Base-by-base conservation (phyloP, 345 rosid genomes). In the Eutrema heterophyllum region DNA sequence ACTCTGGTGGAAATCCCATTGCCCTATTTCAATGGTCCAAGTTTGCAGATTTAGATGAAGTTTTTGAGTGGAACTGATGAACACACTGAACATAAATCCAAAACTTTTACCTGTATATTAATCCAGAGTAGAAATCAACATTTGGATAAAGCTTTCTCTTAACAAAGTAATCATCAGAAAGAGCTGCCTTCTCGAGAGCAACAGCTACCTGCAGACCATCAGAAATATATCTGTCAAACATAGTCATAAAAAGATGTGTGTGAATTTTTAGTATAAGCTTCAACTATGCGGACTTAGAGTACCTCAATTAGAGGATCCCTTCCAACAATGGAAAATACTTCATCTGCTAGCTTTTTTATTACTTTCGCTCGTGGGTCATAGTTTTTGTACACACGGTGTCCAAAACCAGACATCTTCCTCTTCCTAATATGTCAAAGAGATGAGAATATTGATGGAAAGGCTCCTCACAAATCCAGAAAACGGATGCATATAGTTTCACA, bases 341-440 rank as follows among this genome's bases (percentile, higher is more conserved):
- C 97, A 78, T 92, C 99, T 12, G 99, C 96, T 38, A 95, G 82
- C 53, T 87, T 92, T 78, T 75, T 90, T 21, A 95, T 92, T 84
- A 92, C 96, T 81, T 89, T 95, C 51, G 99, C 99, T 69, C 98
- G 83, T 7, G 99, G 99, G 73, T 92, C 98, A 61, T 95, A 95
- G 88, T 89, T 95, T 81, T 92, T 95, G 88, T 95, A 95, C 4
- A 95, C 97, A 60, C 98, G 97, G 76, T 95, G 98, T 33, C 99
- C 98, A 83, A 95, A 95, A 69, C 99, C 99, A n/a, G 97, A 95
- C 99, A 95, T 90, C 85, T 95, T 95, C 80, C 91, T 83, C 81
- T 90, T 95, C 86, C 99, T 95, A 36, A 18, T 43, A 29, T 21
- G 46, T 38, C 26, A 73, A 70, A 26, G 52, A 36, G 36, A 64